A percentile compares a stretch with the other conserved stretches of the same genome.
Conservation (phyloP, 805 yeast genomes). For the Spathaspora girioi region DNA sequence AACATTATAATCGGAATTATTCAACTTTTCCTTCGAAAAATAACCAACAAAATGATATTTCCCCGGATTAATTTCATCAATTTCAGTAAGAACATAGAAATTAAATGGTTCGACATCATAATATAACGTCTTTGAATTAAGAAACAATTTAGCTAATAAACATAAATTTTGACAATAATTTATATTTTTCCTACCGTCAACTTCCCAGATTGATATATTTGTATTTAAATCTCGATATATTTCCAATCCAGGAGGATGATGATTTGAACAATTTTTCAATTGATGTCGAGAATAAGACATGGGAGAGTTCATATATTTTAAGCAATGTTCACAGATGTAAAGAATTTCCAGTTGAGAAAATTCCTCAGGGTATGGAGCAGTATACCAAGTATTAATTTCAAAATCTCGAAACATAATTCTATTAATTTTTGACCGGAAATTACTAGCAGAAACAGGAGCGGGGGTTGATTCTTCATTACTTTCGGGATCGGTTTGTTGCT, state of each 20-base stretch:
- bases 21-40: constrained; percentile 83
- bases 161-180: constrained; percentile 88
- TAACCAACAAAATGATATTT: constrained; percentile 85
- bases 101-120: constrained; percentile 95
- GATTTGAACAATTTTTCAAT: constrained; percentile 58
- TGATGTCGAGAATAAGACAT: constrained; percentile 67
- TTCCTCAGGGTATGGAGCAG: constrained; percentile 90
- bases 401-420: constrained; percentile 67
- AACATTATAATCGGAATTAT: constrained; percentile 73
- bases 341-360: constrained; percentile 60
- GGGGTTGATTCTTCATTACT: constrained; percentile 6
- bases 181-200: constrained; percentile 79
- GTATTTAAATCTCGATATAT: constrained; percentile 33
- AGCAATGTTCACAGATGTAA: constrained; percentile 79
- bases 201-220: constrained; percentile 41
- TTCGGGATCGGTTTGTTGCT: background rate
- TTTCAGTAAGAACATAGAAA: constrained; percentile 80
- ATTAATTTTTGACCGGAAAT: constrained; percentile 37
- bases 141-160: constrained; percentile 79
- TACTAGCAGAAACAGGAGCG: constrained; percentile 4
- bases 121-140: constrained; percentile 87
- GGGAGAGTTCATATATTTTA: constrained; percentile 73
- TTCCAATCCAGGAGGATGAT: constrained; percentile 61
- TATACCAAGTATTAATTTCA: constrained; percentile 88
- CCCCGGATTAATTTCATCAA: constrained; percentile 40